Base-by-base conservation (phyloP, 75 land plant species). In the Selaginella tamariscina region DNA sequence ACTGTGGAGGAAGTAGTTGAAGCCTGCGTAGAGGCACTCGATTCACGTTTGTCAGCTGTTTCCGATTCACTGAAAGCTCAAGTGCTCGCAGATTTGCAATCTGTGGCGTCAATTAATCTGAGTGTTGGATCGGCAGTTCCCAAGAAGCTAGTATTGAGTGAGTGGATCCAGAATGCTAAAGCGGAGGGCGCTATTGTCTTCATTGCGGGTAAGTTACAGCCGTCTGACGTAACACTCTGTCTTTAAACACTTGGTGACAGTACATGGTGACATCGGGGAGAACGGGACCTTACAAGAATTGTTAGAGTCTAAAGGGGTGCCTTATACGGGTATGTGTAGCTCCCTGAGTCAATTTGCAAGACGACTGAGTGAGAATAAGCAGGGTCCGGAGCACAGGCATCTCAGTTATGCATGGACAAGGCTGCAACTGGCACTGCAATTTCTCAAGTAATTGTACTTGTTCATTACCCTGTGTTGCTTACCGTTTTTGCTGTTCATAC, bases 231-330 rank as follows among this genome's bases (percentile, higher is more conserved):
- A n/a, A n/a, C n/a, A n/a, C n/a, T n/a, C n/a, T n/a, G n/a, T n/a
- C n/a, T n/a, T n/a, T n/a, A n/a, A n/a, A n/a, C n/a, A n/a, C n/a
- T n/a, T n/a, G n/a, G n/a, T n/a, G n/a, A 15, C 73, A 88, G 92
- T 88, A 1, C 92, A 88, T 81, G 92, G 92, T 69, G 86, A 88
- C 65, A 86, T 88, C 68, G 92, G 92, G 55, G 92, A 88, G 78
- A 81, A 88, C 69, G 92, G 92, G 31, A 83, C 89, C 15, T 81
- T 88, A 56, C 92, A 88, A 67, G 77, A 80, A 30, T 70, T 88
- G 78, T 67, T 86, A 54, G 86, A 83, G 68, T 70, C 78, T 66
- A 78, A 73, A 29, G 79, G 75, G 65, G 74, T 88, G 72, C 82
- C 92, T 49, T 79, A 83, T 39, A 88, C 89, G 74, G 92, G 92